Evolutionary conservation across 78 protist genomes (phyloP).

Genomic region (Creolimax fragrantissima): DNA sequence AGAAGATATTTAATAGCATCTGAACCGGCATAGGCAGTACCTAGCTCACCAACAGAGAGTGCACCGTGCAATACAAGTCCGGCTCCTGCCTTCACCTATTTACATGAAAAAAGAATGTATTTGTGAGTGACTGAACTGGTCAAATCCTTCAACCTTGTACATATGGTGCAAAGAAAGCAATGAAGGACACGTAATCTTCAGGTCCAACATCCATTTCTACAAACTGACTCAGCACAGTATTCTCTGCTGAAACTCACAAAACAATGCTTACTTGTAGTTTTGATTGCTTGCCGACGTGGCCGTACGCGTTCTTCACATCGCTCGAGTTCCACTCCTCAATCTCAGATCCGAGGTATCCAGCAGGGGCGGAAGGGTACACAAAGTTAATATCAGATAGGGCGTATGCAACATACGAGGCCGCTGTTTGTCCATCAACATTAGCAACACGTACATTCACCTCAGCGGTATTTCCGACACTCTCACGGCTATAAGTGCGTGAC

Average conservation of each 20-base stretch:
- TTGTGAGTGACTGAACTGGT: too few species aligned
- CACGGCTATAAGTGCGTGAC: not conserved
- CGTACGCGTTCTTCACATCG: not conserved
- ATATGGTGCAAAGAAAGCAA: too few species aligned
- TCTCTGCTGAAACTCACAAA: too few species aligned
- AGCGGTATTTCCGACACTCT: not conserved
- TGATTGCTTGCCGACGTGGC: not conserved
- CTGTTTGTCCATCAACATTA: not conserved
- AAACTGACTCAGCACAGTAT: too few species aligned
- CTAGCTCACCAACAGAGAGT: not conserved
- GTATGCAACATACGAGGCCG: not conserved
- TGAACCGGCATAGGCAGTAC: not conserved
- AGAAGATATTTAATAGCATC: not conserved
- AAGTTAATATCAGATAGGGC: not conserved
- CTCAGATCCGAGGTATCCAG: not conserved
- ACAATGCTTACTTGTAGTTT: not conserved
- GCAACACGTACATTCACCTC: not conserved
- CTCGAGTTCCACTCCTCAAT: not conserved
- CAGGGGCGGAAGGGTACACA: constrained; percentile 2
- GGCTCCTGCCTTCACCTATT: constrained; percentile 1
- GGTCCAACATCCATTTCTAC: too few species aligned
- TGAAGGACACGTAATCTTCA: too few species aligned
- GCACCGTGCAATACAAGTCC: constrained; percentile 12
- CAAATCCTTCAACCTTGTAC: too few species aligned
- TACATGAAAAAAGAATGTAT: too few species aligned